Conservation (phyloP, 305 asterid species). For the Solanum chacoense region DNA sequence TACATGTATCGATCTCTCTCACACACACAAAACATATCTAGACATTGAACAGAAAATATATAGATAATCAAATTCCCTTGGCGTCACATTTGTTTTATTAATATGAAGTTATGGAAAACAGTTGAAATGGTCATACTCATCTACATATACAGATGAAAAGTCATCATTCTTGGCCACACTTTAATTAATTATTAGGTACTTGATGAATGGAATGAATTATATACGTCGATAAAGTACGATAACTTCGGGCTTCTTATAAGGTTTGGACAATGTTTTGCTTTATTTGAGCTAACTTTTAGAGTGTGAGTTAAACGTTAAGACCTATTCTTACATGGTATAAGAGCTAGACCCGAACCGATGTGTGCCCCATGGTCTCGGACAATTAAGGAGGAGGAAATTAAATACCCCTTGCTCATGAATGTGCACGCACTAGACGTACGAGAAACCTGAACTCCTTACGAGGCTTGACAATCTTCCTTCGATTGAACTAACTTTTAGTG, state of each 20-base stretch:
- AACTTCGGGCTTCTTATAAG: not conserved
- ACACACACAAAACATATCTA: not conserved
- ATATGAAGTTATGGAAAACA: not conserved
- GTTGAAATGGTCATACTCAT: not conserved
- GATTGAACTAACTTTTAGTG: not conserved
- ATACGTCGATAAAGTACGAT: no score
- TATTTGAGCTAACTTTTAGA: no score
- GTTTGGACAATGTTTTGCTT: not conserved
- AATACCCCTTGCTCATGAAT: no score
- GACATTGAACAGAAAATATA: not conserved
- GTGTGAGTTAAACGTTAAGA: not conserved
- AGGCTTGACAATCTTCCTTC: not conserved
- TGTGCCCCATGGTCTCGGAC: not conserved
- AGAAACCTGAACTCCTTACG: not conserved
- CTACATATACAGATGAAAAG: not conserved
- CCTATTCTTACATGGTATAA: no score
- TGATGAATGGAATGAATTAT: not conserved
- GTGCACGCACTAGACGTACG: not conserved
- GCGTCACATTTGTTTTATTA: not conserved
- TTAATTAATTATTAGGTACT: not conserved
- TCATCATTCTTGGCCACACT: not conserved
- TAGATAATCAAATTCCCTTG: not conserved
- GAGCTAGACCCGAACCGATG: not conserved
- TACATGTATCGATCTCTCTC: not conserved
- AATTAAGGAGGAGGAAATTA: not conserved